Percentiles rank a stretch among this genome's conserved stretches.
phyloP scores from a whole-genome alignment of 2,329 filamentous ascomycete species.

The Xylaria sp. region DNA sequence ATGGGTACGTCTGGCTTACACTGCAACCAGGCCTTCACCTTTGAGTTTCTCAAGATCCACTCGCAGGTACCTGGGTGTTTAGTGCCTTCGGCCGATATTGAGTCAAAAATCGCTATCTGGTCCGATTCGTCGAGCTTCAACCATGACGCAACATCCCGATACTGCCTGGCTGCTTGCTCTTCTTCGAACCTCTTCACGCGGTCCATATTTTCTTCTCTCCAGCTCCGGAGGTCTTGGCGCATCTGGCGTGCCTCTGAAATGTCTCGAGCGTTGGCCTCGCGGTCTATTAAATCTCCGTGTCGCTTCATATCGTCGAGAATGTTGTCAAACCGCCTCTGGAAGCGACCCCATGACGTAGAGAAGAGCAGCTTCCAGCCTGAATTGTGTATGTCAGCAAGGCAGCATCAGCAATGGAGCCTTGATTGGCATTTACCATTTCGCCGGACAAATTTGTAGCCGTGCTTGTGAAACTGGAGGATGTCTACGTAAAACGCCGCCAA shows the following conservation, averaged over 20 bases:
- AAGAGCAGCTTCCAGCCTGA: constrained; percentile 43
- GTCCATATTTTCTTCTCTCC: constrained; percentile 30
- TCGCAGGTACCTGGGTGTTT: constrained; percentile 37
- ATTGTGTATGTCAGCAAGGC: no score
- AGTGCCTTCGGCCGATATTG: constrained; percentile 25
- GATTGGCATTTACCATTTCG: constrained; percentile 32
- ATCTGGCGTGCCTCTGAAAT: constrained; percentile 32
- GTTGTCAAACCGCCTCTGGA: constrained; percentile 38
- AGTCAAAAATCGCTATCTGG: constrained; percentile 36
- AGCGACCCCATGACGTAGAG: constrained; percentile 42
- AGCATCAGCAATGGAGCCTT: no score
- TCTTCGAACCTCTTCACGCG: constrained; percentile 24
- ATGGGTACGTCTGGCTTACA: constrained; percentile 22
- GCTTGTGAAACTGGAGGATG: constrained; percentile 51
- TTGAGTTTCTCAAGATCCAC: constrained; percentile 38
- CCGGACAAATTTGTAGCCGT: constrained; percentile 50
- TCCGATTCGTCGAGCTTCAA: constrained; percentile 38
- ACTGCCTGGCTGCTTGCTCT: constrained; percentile 31
- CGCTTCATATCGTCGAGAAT: constrained; percentile 40
- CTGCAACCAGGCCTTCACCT: constrained; percentile 33
- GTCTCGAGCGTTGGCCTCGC: constrained; percentile 36
- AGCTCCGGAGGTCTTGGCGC: constrained; percentile 28
- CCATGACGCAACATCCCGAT: constrained; percentile 32
- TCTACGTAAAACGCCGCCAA: constrained; percentile 49
- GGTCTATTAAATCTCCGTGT: constrained; percentile 38